Evolutionary conservation across 345 rosid species (phyloP), one percentile per base, ranked within the genome.

Genomic region (Gossypium thurberi): DNA sequence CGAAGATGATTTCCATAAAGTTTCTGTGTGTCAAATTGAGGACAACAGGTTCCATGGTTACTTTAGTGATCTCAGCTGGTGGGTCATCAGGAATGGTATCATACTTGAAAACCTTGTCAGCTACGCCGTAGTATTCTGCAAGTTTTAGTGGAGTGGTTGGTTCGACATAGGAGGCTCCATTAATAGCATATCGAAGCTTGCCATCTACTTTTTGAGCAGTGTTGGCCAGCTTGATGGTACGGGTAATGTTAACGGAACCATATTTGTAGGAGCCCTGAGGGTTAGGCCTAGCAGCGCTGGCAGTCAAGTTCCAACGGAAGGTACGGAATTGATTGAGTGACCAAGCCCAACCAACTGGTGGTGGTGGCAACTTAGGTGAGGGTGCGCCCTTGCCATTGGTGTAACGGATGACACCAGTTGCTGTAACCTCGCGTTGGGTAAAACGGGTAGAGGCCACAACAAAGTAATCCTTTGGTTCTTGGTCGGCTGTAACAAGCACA

Each of bases 271-370:
- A 90, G n/a, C 96, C 96, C 28, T 90, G 50, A 46, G 50, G 50
- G 13, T 46, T 46, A 46, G 50, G 50, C 50, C 50, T 46, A 13
- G 50, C 50, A 46, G 87, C 95, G 10, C 88, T 85, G 42, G 92
- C 85, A 0, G 95, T 90, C 26, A 90, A 77, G 82, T 90, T 90
- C 96, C 96, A 90, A 74, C 81, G 85, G 74, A 88, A 85, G 50
- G 96, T 75, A 4, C 96, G 84, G 82, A 88, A 88, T 80, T 90
- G 96, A 67, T 90, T 88, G 59, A 88, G 81, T n/a, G 96, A 90
- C 92, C 92, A 90, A 11, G 84, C 88, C 91, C 88, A 12, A 48
- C 85, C 88, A 4, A 79, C 84, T 0, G 92, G 95, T 11, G 86
- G 73, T 69, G 73, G 63, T 2, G 92, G 92, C n/a, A 88, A 76